phyloP scores from a whole-genome alignment of 495 filamentous ascomycete genomes.

The Tuber brumale region DNA sequence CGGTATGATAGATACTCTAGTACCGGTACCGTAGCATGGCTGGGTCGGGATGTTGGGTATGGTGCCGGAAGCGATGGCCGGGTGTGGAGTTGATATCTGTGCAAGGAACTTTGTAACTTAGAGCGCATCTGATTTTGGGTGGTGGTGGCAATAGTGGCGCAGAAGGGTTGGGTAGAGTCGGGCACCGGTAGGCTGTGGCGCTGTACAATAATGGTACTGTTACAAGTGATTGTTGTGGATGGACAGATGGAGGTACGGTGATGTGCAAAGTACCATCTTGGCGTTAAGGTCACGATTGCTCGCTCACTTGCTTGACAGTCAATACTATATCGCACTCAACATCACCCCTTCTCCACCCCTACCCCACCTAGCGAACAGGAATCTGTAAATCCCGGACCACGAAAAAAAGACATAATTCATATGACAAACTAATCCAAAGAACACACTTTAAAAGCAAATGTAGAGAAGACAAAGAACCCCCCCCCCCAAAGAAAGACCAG shows the following conservation, averaged over 20 bases:
- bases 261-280: not conserved
- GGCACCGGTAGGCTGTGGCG: too few relatives aligned
- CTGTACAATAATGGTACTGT: too few relatives aligned
- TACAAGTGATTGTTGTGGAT: too few relatives aligned
- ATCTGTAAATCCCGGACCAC: not conserved
- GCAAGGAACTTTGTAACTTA: too few relatives aligned
- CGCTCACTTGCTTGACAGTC: not conserved
- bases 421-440: not conserved
- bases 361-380: not conserved
- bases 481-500: not conserved
- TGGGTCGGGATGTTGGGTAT: too few relatives aligned
- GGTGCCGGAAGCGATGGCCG: too few relatives aligned
- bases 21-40: too few relatives aligned
- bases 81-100: too few relatives aligned
- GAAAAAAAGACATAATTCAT: not conserved
- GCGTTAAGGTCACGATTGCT: not conserved
- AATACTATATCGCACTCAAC: not conserved
- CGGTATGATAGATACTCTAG: too few relatives aligned
- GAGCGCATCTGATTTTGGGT: too few relatives aligned
- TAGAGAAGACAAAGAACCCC: not conserved
- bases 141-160: too few relatives aligned
- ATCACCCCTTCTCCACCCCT: not conserved
- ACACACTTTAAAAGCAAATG: not conserved
- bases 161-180: too few relatives aligned
- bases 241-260: not conserved